phyloP scores from a whole-genome alignment of 164 flowering plant species.

The Macadamia tetraphylla region DNA sequence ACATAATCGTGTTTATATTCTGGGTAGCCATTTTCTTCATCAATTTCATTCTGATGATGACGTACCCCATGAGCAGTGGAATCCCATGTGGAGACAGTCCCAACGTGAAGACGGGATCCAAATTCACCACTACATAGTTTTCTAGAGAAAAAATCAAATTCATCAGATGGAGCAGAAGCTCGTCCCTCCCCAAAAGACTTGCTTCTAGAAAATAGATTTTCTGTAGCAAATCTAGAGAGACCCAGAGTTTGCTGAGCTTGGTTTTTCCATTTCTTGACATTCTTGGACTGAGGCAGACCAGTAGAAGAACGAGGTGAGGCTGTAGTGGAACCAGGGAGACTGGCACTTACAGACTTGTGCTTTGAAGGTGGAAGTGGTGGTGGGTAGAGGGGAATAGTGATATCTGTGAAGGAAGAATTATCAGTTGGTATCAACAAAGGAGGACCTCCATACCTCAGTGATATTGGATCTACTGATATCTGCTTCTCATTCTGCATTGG shows the following conservation, averaged over 20 bases:
- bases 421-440: conserved; percentile 3
- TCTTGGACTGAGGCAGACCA: conserved; percentile 23
- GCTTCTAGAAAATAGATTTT: conserved; percentile 32
- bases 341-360: conserved; percentile 37
- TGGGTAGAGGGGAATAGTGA: not conserved
- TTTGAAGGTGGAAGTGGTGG: conserved; percentile 20
- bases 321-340: conserved; percentile 45
- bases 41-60: not conserved
- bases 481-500: conserved; percentile 36
- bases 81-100: no score
- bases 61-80: no score
- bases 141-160: conserved; percentile 38
- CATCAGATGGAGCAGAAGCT: conserved; percentile 29
- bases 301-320: conserved; percentile 33
- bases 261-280: conserved; percentile 25
- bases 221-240: conserved; percentile 7
- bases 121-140: not conserved
- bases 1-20: no score
- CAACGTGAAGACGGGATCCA: no score
- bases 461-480: conserved; percentile 55
- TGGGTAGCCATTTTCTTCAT: not conserved
- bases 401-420: conserved; percentile 2
- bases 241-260: conserved; percentile 27
- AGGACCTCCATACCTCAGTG: conserved; percentile 21
- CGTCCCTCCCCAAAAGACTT: conserved; percentile 67